Evolutionary conservation across 192 early-diverging fungal species (phyloP).

Genomic region (Chytriomyces hyalinus): DNA sequence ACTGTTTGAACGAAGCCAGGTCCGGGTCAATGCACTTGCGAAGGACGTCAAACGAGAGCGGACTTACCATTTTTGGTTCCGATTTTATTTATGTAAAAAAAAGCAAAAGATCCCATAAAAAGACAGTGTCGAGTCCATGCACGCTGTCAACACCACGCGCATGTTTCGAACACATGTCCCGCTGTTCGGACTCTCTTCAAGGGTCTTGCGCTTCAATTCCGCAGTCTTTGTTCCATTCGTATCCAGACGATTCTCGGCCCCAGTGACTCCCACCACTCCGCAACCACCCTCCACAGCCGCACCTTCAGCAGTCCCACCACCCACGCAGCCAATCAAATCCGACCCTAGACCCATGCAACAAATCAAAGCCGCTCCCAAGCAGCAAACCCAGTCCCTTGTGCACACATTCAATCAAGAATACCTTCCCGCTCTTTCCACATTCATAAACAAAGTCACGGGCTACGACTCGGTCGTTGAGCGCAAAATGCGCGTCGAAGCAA

Average conservation of each 20-base stretch:
- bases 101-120: background rate
- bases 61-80: background rate
- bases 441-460: constrained; percentile 46
- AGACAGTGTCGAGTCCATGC: background rate
- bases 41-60: background rate
- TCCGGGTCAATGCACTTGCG: background rate
- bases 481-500: constrained; percentile 40
- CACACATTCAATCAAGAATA: background rate
- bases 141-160: background rate
- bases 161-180: no score
- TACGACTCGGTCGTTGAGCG: constrained; percentile 45
- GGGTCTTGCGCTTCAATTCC: no score
- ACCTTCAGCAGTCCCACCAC: background rate
- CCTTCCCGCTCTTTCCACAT: background rate
- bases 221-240: background rate
- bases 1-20: background rate
- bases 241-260: background rate
- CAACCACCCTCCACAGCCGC: background rate
- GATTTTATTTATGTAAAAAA: background rate
- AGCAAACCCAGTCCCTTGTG: background rate
- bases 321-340: no score
- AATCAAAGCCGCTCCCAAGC: background rate
- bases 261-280: background rate
- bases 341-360: no score
- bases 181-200: no score